Conservation (phyloP, 768 basidiomycete species). For the Boletus eberwhitei region DNA sequence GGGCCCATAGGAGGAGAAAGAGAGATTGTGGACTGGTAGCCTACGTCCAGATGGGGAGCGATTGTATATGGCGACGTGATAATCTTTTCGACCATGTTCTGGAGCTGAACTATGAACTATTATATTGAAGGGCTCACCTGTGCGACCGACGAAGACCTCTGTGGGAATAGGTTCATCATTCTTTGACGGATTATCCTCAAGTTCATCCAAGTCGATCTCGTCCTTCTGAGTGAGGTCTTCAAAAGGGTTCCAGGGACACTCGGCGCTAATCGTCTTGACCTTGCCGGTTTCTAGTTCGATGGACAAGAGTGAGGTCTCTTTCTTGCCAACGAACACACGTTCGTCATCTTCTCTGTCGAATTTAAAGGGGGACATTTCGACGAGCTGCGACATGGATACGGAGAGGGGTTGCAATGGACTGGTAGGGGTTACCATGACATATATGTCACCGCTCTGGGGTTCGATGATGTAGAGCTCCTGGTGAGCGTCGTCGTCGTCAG, state of each 20-base stretch:
- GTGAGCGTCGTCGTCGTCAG: slow-evolving; percentile 46
- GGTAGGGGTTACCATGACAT: slow-evolving; percentile 68
- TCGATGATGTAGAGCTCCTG: slow-evolving; percentile 91
- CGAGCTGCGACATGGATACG: slow-evolving; percentile 87
- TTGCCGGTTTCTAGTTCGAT: slow-evolving; percentile 78
- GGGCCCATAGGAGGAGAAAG: slow-evolving; percentile 90
- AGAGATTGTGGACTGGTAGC: slow-evolving; percentile 70
- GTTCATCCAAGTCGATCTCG: slow-evolving; percentile 54
- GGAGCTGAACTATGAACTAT: background rate
- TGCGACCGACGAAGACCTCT: slow-evolving; percentile 63
- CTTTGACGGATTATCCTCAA: slow-evolving; percentile 47
- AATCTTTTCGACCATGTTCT: slow-evolving; percentile 53
- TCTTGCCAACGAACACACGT: slow-evolving; percentile 84
- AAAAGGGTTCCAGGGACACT: slow-evolving; percentile 74
- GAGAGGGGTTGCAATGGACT: slow-evolving; percentile 83
- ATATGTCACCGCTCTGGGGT: slow-evolving; percentile 92
- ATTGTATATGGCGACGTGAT: slow-evolving; percentile 81
- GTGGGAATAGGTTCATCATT: slow-evolving; percentile 28
- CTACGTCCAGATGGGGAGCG: slow-evolving; percentile 37
- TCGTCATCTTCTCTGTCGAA: slow-evolving; percentile 55
- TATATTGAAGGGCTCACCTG: slow-evolving; percentile 41
- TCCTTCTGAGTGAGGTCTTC: slow-evolving; percentile 47
- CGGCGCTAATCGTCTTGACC: slow-evolving; percentile 72
- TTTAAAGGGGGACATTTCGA: slow-evolving; percentile 82
- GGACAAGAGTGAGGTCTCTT: slow-evolving; percentile 78